Evolutionary conservation across 257 asterid species (phyloP), one percentile per base, ranked within the genome.

Genomic region (Ballota nigra): DNA sequence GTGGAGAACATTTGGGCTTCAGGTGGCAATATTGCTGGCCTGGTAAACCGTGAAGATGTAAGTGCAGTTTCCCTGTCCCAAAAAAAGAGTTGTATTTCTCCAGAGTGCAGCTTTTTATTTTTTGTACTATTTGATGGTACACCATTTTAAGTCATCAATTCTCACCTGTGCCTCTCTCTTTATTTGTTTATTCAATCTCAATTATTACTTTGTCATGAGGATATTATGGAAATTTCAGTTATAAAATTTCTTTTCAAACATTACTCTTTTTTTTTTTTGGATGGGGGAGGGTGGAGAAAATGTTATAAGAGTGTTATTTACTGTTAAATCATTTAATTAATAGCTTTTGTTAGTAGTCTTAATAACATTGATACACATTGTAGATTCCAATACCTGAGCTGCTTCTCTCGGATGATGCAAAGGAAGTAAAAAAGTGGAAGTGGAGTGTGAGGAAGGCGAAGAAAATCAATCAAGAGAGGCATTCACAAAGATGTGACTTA

Each of bases 1-100:
- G 96, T 91, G 70, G 98, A 94, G 83, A 81, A 75, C 83, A 82
- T 94, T 82, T 94, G 98, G 98, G 96, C 89, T 12, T 78, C 84
- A 26, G 98, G 97, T 59, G 98, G 98, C 71, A 83, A 89, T 69
- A 49, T 91, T 77, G 98, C 90, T 78, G 97, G 97, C 74, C 79
- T 94, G 56, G 98, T 94, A 45, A 81, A 86, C 73, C 87, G 97
- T 61, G 83, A 89, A 68, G 94, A 91, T 73, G 98, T 94, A 80
- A 84, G 96, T 74, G 66, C 60, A 45, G 68, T 52, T 72, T 31
- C n/a, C 3, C 2, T n/a, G 22, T 16, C 22, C 56, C 8, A 16
- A 47, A 47, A 47, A 15, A 16, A 16, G 56, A 47, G 56, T 47
- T 8, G 8, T 47, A 47, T n/a, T 15, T 47, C 23, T 12, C 49